Base-by-base conservation (phyloP, 208 protist genomes). In the Leishmania arabica region DNA sequence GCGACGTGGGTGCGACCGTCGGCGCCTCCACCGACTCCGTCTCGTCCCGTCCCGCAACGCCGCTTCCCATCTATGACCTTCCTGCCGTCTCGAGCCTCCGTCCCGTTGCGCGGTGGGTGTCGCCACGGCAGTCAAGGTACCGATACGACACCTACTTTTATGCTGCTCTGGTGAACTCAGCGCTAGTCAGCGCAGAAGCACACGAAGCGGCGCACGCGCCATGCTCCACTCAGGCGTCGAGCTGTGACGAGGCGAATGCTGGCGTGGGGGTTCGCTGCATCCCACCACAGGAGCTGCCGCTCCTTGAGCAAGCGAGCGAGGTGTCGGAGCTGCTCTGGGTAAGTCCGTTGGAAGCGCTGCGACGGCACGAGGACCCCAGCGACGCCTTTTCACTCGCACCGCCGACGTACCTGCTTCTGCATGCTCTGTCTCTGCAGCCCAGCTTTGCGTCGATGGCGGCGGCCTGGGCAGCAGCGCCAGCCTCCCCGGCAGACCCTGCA, bases 61-160 rank as follows among this genome's bases (percentile, higher is more conserved):
- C 53, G 51, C 45, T 13, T 37, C 34, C 9, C n/a, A 27, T 79
- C 34, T 85, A 76, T 58, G 87, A 90, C 42, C 64, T 76, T 15
- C 27, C 60, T 1, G 85, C 80, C 24, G 37, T 81, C 3, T 64
- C 65, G 45, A 53, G n/a, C 19, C 80, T 93, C 53, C 75, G 79
- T 31, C 84, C 82, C 3, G 69, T 93, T 2, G 90, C 79, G 0
- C 90, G 83, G 53, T 93, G 88, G 88, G 82, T 93, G 37, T 91
- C 90, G n/a, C 90, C 90, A 31, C 78, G 82, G 27, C 75, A 81
- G 40, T 83, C 78, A 24, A 79, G 75, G 71, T 89, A 89, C 80
- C 85, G 90, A 51, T 91, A 93, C 70, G 90, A 93, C 75, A 93
- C 90, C 0, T 85, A 82, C 56, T 93, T 93, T 45, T 93, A 84